Base-by-base conservation (phyloP, 179 eudicot species). In the Carnegiea gigantea region DNA sequence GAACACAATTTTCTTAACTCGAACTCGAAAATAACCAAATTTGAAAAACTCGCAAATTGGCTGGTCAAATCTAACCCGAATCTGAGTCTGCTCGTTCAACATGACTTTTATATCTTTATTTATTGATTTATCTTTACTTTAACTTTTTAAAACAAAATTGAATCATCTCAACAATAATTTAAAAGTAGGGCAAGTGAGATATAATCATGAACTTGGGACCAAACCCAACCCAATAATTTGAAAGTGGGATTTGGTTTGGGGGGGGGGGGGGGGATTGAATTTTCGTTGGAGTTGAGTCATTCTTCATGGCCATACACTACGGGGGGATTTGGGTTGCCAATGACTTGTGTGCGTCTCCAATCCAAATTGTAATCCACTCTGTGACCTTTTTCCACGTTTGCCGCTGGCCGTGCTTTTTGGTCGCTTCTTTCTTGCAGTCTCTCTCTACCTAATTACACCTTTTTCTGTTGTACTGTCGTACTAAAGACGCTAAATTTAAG, bases 271-370 rank as follows among this genome's bases (percentile, higher is more conserved):
- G 5, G 36, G 65, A 60, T 0, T n/a, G 8, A 11, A 62, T 38
- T 38, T 38, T 6, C 1, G 6, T 2, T 62, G 28, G 13, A 23
- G 28, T 62, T 62, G 68, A 15, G 10, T 62, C 28, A 6, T 23
- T 21, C 68, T 62, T 9, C 24, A 5, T 18, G n/a, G n/a, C n/a
- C n/a, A n/a, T n/a, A n/a, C n/a, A n/a, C n/a, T n/a, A n/a, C n/a
- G 24, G 23, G 18, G 11, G 28, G 68, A 9, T 62, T 21, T 62
- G 28, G 8, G 21, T 54, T 54, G 60, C 68, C 68, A 23, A 62
- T 62, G 68, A 62, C 74, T 70, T 72, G 75, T 72, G 75, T 72
- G 49, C 75, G 51, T 72, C 68, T 40, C 7, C 43, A 38, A 38
- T 38, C 40, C 40, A 38, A 38, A 38, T n/a, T 54, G 20, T 54